Conservation (phyloP, 2,329 filamentous ascomycete species). For the Neonectria hederae region DNA sequence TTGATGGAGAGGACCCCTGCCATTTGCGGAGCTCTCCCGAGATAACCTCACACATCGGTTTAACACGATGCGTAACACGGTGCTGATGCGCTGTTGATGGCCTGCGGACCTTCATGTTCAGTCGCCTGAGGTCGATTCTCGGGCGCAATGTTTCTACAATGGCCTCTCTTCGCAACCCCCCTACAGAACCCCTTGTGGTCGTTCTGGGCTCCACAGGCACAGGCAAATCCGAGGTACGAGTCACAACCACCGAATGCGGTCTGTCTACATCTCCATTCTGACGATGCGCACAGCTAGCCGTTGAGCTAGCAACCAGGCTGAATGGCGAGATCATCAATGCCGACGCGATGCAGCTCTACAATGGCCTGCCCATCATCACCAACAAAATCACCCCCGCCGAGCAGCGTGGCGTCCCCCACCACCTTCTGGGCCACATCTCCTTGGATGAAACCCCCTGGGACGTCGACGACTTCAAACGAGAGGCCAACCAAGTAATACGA, state of each 20-base stretch:
- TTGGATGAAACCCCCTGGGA: constrained; percentile 84
- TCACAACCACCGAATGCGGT: neutral
- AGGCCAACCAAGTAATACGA: constrained; percentile 73
- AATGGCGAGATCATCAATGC: constrained; percentile 96
- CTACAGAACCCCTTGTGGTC: constrained; percentile 73
- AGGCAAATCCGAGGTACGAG: constrained; percentile 85
- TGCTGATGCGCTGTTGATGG: constrained; percentile 20
- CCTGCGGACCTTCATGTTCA: constrained; percentile 40
- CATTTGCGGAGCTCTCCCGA: neutral
- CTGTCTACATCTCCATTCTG: constrained; percentile 13
- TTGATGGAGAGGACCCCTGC: neutral
- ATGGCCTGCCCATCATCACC: constrained; percentile 90
- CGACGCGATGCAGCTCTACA: constrained; percentile 98
- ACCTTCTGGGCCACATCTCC: constrained; percentile 82
- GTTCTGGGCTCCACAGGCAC: constrained; percentile 92
- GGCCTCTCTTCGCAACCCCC: constrained; percentile 48
- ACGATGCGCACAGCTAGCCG: constrained; percentile 73
- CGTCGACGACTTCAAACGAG: constrained; percentile 78
- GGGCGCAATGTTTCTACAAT: constrained; percentile 53
- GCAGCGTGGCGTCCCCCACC: constrained; percentile 83
- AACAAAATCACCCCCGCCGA: constrained; percentile 87
- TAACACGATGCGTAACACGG: constrained; percentile 2
- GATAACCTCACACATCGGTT: neutral
- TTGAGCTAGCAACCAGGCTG: constrained; percentile 83
- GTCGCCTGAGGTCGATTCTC: constrained; percentile 35